Percentiles rank a stretch among this genome's conserved stretches.
Evolutionary conservation across 345 rosid genomes (phyloP).

Genomic region (Populus alba): DNA sequence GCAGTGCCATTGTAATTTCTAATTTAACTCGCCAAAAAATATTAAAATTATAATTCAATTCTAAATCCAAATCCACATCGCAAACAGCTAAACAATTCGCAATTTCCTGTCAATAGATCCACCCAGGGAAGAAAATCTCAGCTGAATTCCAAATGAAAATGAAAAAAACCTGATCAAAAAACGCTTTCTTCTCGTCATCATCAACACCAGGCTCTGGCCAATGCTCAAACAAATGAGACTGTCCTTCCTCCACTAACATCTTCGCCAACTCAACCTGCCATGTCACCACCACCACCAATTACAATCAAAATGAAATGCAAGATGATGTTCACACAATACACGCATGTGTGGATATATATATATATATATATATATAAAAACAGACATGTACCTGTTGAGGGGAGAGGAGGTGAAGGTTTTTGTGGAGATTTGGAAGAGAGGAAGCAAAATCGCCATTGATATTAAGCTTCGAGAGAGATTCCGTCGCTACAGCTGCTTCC

Average conservation of each 20-base stretch:
- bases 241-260: slow-evolving; percentile 64
- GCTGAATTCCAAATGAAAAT: background rate
- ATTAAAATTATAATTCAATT: background rate
- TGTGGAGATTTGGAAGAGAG: slow-evolving; percentile 54
- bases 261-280: slow-evolving; percentile 73
- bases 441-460: slow-evolving; percentile 41
- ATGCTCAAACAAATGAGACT: slow-evolving; percentile 64
- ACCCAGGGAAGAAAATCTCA: background rate
- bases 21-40: background rate
- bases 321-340: background rate
- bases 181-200: slow-evolving; percentile 55
- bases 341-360: background rate
- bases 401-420: slow-evolving; percentile 53
- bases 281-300: slow-evolving; percentile 4
- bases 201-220: slow-evolving; percentile 77
- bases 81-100: background rate
- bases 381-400: slow-evolving; percentile 46
- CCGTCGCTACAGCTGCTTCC: slow-evolving; percentile 2
- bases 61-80: background rate
- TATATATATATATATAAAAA: too few relatives aligned
- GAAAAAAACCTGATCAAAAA: slow-evolving; percentile 64
- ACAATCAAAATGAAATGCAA: background rate
- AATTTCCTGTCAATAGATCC: slow-evolving; percentile 6
- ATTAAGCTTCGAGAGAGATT: slow-evolving; percentile 33
- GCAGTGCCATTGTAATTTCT: background rate